phyloP scores from a whole-genome alignment of 2,329 filamentous ascomycete species.

The Falciphora oryzae region DNA sequence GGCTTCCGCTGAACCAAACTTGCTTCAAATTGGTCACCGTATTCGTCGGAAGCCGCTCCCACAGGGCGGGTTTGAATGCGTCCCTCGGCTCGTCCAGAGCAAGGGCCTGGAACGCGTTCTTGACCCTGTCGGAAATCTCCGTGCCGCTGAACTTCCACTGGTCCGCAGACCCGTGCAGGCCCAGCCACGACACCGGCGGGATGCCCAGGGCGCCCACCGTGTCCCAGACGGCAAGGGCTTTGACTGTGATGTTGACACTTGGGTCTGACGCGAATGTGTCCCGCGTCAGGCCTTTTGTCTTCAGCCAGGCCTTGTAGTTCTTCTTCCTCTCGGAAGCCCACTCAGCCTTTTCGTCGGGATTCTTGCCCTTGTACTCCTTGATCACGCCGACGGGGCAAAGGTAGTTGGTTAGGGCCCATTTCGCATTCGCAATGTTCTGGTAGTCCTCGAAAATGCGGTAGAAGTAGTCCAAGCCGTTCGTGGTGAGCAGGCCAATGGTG shows the following conservation, averaged over 20 bases:
- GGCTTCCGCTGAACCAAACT: constrained; percentile 55
- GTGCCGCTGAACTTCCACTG: constrained; percentile 34
- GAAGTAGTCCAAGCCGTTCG: constrained; percentile 35
- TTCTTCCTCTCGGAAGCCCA: constrained; percentile 29
- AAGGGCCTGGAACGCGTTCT: constrained; percentile 45
- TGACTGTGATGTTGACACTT: constrained; percentile 31
- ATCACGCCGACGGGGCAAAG: too few species aligned
- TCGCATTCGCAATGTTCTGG: constrained; percentile 27
- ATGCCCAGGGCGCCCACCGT: constrained; percentile 41
- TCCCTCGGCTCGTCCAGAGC: constrained; percentile 42
- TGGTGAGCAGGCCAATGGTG: constrained; percentile 34
- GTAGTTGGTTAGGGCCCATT: too few species aligned
- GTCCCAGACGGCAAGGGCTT: constrained; percentile 44
- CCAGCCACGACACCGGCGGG: constrained; percentile 33
- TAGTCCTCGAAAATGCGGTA: constrained; percentile 35
- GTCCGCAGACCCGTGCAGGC: constrained; percentile 23
- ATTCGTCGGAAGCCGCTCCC: constrained; percentile 28
- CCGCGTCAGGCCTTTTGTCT: constrained; percentile 20
- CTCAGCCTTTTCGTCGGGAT: constrained; percentile 23
- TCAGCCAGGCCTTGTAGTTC: constrained; percentile 30
- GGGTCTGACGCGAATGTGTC: constrained; percentile 24
- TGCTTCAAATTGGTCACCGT: constrained; percentile 25
- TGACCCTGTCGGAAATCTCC: constrained; percentile 33
- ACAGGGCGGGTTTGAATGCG: constrained; percentile 34
- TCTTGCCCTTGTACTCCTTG: constrained; percentile 19